These are phyloP conservation scores for Gossypium rotundifolium DNA, from an alignment of 345 rosid genomes.

Conservation along the genomic window DNA sequence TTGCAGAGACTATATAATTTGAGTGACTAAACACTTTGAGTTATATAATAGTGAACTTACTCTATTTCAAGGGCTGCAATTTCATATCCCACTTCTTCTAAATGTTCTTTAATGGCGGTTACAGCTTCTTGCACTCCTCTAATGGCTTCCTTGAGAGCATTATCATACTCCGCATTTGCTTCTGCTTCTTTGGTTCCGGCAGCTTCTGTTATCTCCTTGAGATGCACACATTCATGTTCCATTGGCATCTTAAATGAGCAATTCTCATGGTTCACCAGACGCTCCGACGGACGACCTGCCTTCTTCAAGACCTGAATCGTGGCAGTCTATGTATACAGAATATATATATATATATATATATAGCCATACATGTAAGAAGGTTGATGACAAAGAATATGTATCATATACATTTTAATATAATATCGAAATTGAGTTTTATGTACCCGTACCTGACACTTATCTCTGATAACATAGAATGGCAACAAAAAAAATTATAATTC, in stretches of 20 bases:
- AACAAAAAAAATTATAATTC: not conserved
- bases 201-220: slow-evolving; percentile 76
- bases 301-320: slow-evolving; percentile 82
- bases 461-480: not conserved
- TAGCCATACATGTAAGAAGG: not conserved
- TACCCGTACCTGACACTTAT: not conserved
- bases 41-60: too few relatives aligned
- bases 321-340: slow-evolving; percentile 43
- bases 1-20: not conserved
- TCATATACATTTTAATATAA: too few relatives aligned
- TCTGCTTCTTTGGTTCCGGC: slow-evolving; percentile 90
- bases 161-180: slow-evolving; percentile 78
- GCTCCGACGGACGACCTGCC: slow-evolving; percentile 79
- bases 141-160: slow-evolving; percentile 81
- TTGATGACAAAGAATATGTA: not conserved
- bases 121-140: slow-evolving; percentile 88
- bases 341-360: not conserved
- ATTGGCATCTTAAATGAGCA: slow-evolving; percentile 62
- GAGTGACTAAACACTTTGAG: not conserved
- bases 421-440: too few relatives aligned
- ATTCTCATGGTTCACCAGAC: slow-evolving; percentile 62
- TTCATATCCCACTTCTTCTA: slow-evolving; percentile 46
- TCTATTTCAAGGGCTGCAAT: too few relatives aligned
- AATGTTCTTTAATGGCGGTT: slow-evolving; percentile 69
- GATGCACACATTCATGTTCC: slow-evolving; percentile 75